Base-by-base conservation (phyloP, 805 yeast genomes). In the Maudiozyma pseudohumilis region DNA sequence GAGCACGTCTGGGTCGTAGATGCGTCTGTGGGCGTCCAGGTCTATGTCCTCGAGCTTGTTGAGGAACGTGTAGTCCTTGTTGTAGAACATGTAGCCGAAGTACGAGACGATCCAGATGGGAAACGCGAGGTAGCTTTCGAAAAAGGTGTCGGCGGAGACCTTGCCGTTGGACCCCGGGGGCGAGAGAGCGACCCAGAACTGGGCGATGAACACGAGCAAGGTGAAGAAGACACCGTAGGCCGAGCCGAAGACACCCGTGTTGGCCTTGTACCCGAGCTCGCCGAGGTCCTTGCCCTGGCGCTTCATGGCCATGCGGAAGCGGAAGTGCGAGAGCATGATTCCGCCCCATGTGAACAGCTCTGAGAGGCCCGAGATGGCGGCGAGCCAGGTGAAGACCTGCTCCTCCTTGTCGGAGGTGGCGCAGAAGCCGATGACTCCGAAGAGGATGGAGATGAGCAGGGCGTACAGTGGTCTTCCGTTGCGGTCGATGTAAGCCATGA, bases 151-250 rank as follows among this genome's bases (percentile, higher is more conserved):
- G 26, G 65, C 66, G 35, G 58, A 59, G n/a, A 42, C 38, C 20
- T 42, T 39, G 21, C 68, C 70, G 6, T 47, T 60, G 10, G 53
- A 41, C 5, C 50, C 75, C 35, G 75, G 55, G 33, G 84, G 81
- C 53, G 66, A 75, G 36, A 76, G 53, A 3, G 82, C 77, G 36
- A 78, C 70, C 76, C 80, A 76, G 55, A 77, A 74, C 53, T 75
- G 79, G 1, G 77, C 78, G 39, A 68, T 57, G 20, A 76, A 51
- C 21, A 76, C 70, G 36, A 75, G 58, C 11, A 61, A 41, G 40
- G 72, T 70, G 42, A 77, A 59, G 19, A 64, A 41, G 10, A 71
- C 57, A n/a, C 74, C 79, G 50, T 63, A 64, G 44, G 57, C 62
- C 3, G 80, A 74, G 13, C 78, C 78, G 50, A 52, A 57, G 7